These are phyloP conservation scores for Diaporthe citri DNA, from an alignment of 2,329 filamentous ascomycete genomes.

Conservation along the genomic window DNA sequence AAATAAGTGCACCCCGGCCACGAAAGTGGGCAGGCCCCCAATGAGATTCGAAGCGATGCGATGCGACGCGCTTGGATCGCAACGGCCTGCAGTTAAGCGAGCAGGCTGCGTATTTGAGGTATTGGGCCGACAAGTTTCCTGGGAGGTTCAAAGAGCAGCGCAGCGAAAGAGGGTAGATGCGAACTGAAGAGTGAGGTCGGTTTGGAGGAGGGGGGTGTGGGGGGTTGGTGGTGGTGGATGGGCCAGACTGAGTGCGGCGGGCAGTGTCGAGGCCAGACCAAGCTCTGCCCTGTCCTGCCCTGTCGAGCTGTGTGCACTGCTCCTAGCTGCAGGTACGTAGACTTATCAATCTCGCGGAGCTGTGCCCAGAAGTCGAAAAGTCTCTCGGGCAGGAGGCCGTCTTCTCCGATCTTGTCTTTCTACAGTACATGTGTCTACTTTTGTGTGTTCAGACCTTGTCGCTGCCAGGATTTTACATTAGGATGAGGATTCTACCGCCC, in stretches of 20 bases:
- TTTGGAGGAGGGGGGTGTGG: slow-evolving; percentile 8
- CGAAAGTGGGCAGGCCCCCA: slow-evolving; percentile 33
- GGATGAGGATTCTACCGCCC: slow-evolving; percentile 13
- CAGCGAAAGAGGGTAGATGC: background rate
- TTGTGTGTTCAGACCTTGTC: background rate
- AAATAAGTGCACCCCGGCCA: slow-evolving; percentile 37
- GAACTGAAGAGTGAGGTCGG: slow-evolving; percentile 1
- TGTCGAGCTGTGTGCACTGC: background rate
- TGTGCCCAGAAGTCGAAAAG: background rate
- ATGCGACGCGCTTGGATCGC: slow-evolving; percentile 32
- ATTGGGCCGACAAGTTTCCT: slow-evolving; percentile 2
- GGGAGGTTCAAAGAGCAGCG: background rate
- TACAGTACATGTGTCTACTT: background rate
- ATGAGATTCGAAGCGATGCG: slow-evolving; percentile 23
- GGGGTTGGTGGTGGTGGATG: background rate
- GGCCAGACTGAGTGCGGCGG: background rate
- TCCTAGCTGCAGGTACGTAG: slow-evolving; percentile 32
- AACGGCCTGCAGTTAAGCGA: slow-evolving; percentile 36
- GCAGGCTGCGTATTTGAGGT: background rate
- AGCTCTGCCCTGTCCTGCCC: background rate
- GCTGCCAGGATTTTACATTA: background rate
- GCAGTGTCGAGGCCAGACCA: slow-evolving; percentile 23
- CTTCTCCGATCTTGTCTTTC: background rate
- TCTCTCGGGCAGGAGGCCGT: slow-evolving; percentile 22
- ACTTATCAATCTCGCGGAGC: background rate